phyloP scores from a whole-genome alignment of 257 asterid species.

The Linaria vulgaris region DNA sequence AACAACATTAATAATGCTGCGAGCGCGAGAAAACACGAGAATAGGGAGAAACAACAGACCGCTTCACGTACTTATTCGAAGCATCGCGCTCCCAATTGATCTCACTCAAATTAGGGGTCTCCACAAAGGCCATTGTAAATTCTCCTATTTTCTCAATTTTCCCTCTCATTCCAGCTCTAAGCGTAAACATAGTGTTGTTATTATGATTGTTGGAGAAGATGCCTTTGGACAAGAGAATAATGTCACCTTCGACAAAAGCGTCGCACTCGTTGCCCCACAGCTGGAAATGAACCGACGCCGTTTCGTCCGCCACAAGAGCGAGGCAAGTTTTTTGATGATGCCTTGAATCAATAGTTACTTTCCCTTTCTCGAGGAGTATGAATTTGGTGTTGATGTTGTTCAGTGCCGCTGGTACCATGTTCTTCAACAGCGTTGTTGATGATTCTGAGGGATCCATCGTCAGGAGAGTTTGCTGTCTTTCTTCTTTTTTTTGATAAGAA shows the following conservation, averaged over 20 bases:
- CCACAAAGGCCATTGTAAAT: conserved; percentile 60
- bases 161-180: conserved; percentile 82
- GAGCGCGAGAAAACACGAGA: conserved; percentile 50
- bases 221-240: conserved; percentile 48
- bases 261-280: conserved; percentile 76
- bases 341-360: neutral
- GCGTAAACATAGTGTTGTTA: no score
- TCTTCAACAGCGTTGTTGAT: conserved; percentile 32
- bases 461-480: no score
- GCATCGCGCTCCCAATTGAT: conserved; percentile 56
- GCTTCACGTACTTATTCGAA: conserved; percentile 35
- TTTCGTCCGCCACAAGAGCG: conserved; percentile 76
- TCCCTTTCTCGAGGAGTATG: conserved; percentile 69
- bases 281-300: conserved; percentile 85
- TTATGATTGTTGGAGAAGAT: conserved; percentile 60
- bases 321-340: conserved; percentile 41
- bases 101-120: conserved; percentile 78
- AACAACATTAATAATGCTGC: conserved; percentile 25
- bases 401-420: conserved; percentile 60
- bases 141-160: conserved; percentile 58
- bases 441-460: neutral
- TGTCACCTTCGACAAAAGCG: conserved; percentile 59
- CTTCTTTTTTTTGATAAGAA: no score
- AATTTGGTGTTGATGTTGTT: conserved; percentile 54
- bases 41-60: conserved; percentile 38